phyloP scores from a whole-genome alignment of 2,329 filamentous ascomycete species.

The Colletotrichum orchidophilum region DNA sequence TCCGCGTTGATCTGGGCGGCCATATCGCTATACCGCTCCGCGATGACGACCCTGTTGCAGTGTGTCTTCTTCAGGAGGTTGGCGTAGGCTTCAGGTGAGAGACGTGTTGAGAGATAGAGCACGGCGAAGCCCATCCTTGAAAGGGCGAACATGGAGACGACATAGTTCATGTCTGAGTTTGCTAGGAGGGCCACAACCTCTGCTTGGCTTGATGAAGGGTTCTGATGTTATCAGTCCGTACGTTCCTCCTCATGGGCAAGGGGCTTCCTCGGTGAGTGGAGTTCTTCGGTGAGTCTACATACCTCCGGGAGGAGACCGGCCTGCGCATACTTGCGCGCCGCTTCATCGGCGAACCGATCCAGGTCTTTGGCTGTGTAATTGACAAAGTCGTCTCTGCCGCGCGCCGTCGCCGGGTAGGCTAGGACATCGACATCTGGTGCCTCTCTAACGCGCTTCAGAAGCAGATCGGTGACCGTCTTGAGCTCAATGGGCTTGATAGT shows the following conservation, averaged over 20 bases:
- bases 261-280: neutral
- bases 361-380: constrained; percentile 39
- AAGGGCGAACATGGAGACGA: constrained; percentile 61
- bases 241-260: rapidly evolving
- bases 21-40: constrained; percentile 23
- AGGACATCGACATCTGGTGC: constrained; percentile 33
- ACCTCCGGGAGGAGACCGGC: constrained; percentile 29
- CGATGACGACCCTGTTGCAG: constrained; percentile 39
- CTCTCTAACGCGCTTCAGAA: constrained; percentile 8
- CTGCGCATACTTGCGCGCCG: constrained; percentile 28
- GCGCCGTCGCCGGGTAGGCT: constrained; percentile 36
- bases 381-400: constrained; percentile 36
- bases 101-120: constrained; percentile 62
- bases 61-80: constrained; percentile 55
- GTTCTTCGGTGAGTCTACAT: neutral
- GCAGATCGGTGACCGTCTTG: constrained; percentile 15
- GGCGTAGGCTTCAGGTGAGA: constrained; percentile 60
- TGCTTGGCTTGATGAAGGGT: constrained; percentile 36
- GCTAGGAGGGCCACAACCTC: constrained; percentile 58
- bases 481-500: constrained; percentile 22
- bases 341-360: constrained; percentile 38
- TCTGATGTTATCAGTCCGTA: neutral
- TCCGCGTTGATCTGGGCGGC: constrained; percentile 38
- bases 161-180: constrained; percentile 59
- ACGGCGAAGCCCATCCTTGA: constrained; percentile 61